Evolutionary conservation across 164 flowering plant species (phyloP).

Genomic region (Umbilicus rupestris): DNA sequence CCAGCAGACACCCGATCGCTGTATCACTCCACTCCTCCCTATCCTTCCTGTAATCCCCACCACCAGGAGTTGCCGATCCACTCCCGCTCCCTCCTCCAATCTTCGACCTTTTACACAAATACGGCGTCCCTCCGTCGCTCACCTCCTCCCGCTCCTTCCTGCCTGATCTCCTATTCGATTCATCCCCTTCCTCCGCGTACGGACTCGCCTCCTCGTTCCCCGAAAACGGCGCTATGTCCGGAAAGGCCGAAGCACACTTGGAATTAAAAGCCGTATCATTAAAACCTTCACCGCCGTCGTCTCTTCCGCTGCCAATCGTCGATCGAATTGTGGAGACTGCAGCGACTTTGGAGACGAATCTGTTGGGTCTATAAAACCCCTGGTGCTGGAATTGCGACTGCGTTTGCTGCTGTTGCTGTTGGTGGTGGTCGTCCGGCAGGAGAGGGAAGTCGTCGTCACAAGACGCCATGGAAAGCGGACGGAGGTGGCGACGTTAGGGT

Average conservation of each 20-base stretch:
- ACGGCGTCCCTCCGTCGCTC: conserved; percentile 38
- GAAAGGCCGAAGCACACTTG: conserved; percentile 20
- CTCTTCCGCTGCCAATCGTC: conserved; percentile 18
- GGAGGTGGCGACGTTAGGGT: conserved; percentile 22
- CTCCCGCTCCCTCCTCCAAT: conserved; percentile 12
- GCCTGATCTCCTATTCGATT: conserved; percentile 20
- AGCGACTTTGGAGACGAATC: conserved; percentile 8
- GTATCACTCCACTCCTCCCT: conserved; percentile 71
- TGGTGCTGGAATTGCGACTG: conserved; percentile 22
- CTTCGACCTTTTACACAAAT: conserved; percentile 23
- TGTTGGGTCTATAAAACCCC: conserved; percentile 18
- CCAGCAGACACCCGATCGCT: conserved; percentile 54
- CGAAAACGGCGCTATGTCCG: conserved; percentile 22
- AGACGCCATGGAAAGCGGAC: conserved; percentile 35
- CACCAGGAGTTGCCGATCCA: conserved; percentile 1
- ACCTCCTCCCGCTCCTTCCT: conserved; percentile 50
- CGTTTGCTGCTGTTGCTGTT: conserved; percentile 11
- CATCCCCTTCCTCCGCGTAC: conserved; percentile 21
- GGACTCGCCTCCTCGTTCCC: conserved; percentile 28
- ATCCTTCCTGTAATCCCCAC: conserved; percentile 39
- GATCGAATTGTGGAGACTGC: conserved; percentile 19
- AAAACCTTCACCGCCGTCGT: conserved; percentile 21
- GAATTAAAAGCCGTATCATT: conserved; percentile 25
- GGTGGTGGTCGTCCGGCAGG: conserved; percentile 30
- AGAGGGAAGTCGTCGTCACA: conserved; percentile 60